Conservation (phyloP, 73 alveolate species). For the Tetrahymena thermophila region DNA sequence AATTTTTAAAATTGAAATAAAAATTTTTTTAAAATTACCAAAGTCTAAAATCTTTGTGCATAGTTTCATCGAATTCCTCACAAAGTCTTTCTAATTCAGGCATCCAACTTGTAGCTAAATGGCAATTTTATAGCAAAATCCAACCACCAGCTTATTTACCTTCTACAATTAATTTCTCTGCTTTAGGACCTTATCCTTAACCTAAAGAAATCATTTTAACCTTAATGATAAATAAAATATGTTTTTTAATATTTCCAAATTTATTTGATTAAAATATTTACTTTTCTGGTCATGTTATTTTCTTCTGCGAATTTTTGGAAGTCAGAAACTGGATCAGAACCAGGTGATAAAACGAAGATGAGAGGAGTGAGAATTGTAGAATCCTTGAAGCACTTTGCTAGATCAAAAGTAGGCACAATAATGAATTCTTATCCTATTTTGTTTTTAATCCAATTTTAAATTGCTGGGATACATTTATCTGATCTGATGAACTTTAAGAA, state of each 20-base stretch:
- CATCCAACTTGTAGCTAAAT: constrained; percentile 99
- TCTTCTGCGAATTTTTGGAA: constrained; percentile 95
- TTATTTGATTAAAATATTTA: not conserved
- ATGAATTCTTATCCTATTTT: constrained; percentile 95
- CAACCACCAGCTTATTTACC: constrained; percentile 97
- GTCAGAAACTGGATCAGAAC: constrained; percentile 99
- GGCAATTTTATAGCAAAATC: constrained; percentile 98
- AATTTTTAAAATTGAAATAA: not conserved
- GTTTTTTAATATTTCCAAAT: constrained; percentile 85
- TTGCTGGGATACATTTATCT: constrained; percentile 85
- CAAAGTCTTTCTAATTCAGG: constrained; percentile 94
- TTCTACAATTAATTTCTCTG: constrained; percentile 94
- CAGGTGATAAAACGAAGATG: constrained; percentile 97
- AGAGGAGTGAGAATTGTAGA: constrained; percentile 97
- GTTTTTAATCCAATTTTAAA: constrained; percentile 86
- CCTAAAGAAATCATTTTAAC: constrained; percentile 96
- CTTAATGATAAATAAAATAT: constrained; percentile 80
- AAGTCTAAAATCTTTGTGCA: constrained; percentile 98
- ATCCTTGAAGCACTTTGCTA: constrained; percentile 96
- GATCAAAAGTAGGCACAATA: constrained; percentile 98
- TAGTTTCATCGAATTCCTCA: constrained; percentile 91
- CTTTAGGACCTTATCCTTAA: constrained; percentile 98
- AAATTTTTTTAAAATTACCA: constrained; percentile 59
- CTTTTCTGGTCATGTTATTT: constrained; percentile 64
- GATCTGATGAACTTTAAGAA: constrained; percentile 90